phyloP scores from a whole-genome alignment of 176 grass and related monocot genomes.

The Thinopyrum elongatum region DNA sequence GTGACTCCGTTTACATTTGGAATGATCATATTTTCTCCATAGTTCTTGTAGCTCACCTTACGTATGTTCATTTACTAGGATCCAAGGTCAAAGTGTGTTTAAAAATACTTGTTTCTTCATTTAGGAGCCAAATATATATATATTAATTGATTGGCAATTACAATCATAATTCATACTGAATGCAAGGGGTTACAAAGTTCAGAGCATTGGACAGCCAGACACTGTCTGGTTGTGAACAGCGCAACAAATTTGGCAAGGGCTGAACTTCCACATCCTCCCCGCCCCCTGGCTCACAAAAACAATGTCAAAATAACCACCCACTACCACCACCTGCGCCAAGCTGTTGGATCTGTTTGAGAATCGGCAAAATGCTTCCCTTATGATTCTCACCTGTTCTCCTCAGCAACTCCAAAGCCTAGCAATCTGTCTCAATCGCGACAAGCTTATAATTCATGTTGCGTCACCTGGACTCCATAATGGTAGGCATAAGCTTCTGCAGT shows the following conservation, averaged over 20 bases:
- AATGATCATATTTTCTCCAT: not conserved
- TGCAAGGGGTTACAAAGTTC: not conserved
- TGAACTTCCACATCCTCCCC: not conserved
- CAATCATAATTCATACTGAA: not conserved
- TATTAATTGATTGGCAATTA: not conserved
- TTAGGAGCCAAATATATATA: not conserved
- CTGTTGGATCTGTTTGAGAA: not conserved
- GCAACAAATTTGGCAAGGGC: not conserved
- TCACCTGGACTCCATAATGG: not conserved
- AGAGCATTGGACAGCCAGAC: not conserved
- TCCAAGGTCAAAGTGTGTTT: not conserved
- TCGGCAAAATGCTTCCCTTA: not conserved
- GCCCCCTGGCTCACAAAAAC: not conserved
- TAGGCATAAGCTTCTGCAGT: not conserved
- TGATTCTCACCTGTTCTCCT: not conserved
- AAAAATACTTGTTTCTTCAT: not conserved
- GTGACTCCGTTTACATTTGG: not conserved
- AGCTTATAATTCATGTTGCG: not conserved
- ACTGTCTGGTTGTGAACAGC: not conserved
- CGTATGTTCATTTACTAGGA: not conserved
- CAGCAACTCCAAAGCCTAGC: not conserved
- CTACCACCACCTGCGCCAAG: not conserved
- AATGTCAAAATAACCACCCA: not conserved
- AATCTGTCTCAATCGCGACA: not conserved
- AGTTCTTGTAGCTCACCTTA: slow-evolving; percentile 11